Evolutionary conservation across 345 rosid species (phyloP).

Genomic region (Triadica sebifera): DNA sequence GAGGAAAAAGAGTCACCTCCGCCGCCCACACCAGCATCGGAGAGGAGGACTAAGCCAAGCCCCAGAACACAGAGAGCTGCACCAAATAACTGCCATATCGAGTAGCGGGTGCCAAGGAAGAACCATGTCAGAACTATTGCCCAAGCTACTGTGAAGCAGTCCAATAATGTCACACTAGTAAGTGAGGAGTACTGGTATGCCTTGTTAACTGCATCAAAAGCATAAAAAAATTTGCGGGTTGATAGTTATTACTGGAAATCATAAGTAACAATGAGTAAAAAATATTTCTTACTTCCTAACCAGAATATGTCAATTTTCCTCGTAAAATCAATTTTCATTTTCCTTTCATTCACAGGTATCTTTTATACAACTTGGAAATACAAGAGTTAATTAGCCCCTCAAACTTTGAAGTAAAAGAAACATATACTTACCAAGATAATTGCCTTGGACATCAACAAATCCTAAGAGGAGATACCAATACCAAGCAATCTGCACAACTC

Average conservation of each 20-base stretch:
- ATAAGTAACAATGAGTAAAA: no score
- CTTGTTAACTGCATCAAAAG: slow-evolving; percentile 56
- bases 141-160: slow-evolving; percentile 56
- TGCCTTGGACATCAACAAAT: slow-evolving; percentile 61
- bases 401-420: background rate
- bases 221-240: background rate
- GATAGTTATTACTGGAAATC: background rate
- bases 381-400: no score
- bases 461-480: slow-evolving; percentile 63
- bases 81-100: slow-evolving; percentile 51
- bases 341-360: background rate
- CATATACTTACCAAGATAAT: slow-evolving; percentile 46
- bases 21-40: slow-evolving; percentile 57
- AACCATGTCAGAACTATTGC: slow-evolving; percentile 52
- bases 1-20: slow-evolving; percentile 36
- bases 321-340: background rate
- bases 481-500: slow-evolving; percentile 45
- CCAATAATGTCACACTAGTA: slow-evolving; percentile 61
- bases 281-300: background rate
- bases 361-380: background rate
- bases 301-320: background rate
- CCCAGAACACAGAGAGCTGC: slow-evolving; percentile 54
- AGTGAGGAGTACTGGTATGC: slow-evolving; percentile 64
- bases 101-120: slow-evolving; percentile 50
- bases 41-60: slow-evolving; percentile 56